A percentile compares a stretch with the other conserved stretches of the same genome.
Conservation (phyloP, 441 rosid genomes). For the Populus hybrid region DNA sequence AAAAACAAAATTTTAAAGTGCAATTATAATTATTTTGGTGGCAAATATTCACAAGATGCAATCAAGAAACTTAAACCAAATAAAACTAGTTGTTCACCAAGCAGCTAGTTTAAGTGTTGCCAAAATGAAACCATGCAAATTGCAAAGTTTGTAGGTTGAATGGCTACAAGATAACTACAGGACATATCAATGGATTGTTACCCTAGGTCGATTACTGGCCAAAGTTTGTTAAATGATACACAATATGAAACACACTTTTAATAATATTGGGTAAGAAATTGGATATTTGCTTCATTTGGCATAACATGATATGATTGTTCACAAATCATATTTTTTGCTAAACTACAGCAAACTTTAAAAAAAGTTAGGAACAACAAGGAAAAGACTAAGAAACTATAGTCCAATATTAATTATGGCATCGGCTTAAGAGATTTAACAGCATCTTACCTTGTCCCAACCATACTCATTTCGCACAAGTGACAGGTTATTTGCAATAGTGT, state of each 20-base stretch:
- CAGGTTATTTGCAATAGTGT: slow-evolving; percentile 69
- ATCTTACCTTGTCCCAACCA: slow-evolving; percentile 77
- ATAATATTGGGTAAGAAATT: not conserved
- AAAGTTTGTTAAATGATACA: not conserved
- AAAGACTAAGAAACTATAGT: not conserved
- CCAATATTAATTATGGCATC: not conserved
- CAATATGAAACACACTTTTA: not conserved
- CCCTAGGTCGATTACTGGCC: not conserved
- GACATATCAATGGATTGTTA: not conserved
- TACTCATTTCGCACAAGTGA: slow-evolving; percentile 85
- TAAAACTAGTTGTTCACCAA: not conserved
- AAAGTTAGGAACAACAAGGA: not conserved
- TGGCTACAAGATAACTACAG: not conserved
- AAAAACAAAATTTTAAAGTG: not conserved
- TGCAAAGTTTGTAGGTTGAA: not conserved
- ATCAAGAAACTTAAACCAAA: not conserved
- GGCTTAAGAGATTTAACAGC: not conserved
- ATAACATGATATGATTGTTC: not conserved
- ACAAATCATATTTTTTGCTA: not conserved
- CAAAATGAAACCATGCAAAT: not conserved
- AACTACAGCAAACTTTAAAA: not conserved
- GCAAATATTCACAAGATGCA: not conserved
- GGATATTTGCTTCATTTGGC: not conserved
- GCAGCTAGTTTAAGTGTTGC: not conserved
- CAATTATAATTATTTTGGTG: not conserved